These are phyloP conservation scores for Stagonosporopsis cucurbitacearum DNA, from an alignment of 2,329 filamentous ascomycete genomes.

Conservation along the genomic window DNA sequence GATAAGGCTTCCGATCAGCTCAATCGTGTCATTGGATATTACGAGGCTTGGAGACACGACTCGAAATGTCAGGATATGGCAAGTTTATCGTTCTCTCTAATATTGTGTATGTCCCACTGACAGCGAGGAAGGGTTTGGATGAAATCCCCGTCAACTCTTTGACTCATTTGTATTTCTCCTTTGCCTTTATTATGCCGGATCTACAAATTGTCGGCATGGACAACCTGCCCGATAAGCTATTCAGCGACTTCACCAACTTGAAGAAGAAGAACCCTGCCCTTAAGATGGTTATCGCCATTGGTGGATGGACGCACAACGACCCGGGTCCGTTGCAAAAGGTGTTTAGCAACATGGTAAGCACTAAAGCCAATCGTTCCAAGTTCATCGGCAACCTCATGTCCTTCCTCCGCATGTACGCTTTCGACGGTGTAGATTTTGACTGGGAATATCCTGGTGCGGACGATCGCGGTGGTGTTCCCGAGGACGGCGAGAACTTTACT, in stretches of 20 bases:
- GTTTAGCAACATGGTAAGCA: slow-evolving; percentile 39
- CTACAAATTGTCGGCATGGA: slow-evolving; percentile 14
- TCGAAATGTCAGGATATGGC: too few relatives aligned
- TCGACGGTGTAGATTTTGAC: slow-evolving; percentile 55
- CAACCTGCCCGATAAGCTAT: neutral
- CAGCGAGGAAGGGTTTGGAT: too few relatives aligned
- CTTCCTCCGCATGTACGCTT: slow-evolving; percentile 51
- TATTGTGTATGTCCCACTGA: too few relatives aligned
- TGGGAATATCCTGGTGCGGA: slow-evolving; percentile 44
- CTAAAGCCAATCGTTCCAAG: slow-evolving; percentile 20
- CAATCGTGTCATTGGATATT: slow-evolving; percentile 16
- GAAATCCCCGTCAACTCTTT: slow-evolving; percentile 5
- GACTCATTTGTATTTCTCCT: slow-evolving; percentile 21
- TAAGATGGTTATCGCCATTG: slow-evolving; percentile 48
- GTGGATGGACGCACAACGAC: slow-evolving; percentile 53
- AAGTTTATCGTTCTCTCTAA: too few relatives aligned
- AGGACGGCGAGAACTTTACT: neutral
- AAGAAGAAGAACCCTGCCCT: slow-evolving; percentile 41
- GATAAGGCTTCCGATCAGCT: neutral
- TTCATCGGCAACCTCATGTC: slow-evolving; percentile 47
- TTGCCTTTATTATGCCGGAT: slow-evolving; percentile 13
- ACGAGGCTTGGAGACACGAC: slow-evolving; percentile 25
- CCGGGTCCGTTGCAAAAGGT: slow-evolving; percentile 41
- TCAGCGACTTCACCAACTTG: slow-evolving; percentile 16
- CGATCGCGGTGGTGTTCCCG: slow-evolving; percentile 3